Base-by-base conservation (phyloP, 176 grass and related monocot genomes). In the Avena sativa region DNA sequence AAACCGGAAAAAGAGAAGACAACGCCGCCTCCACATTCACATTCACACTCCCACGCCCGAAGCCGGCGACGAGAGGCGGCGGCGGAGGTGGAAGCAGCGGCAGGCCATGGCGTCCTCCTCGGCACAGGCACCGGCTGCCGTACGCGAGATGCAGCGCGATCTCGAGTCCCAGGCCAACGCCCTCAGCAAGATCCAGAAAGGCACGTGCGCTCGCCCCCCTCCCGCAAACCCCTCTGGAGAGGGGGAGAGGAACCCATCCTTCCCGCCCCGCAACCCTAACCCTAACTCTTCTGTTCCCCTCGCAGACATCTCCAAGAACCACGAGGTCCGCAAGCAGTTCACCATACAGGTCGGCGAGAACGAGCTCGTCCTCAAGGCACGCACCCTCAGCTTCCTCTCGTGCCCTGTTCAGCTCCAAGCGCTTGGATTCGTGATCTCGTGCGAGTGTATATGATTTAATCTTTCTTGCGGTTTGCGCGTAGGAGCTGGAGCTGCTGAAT, bases 241-340 rank as follows among this genome's bases (percentile, higher is more conserved):
- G 12, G 2, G 13, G 20, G 12, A 25, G 5, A 8, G 17, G 59
- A 14, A 38, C 62, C 53, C 57, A 8, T 17, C 12, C 4, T 74
- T 32, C 46, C 46, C 75, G 23, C 85, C 55, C 49, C 44, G 65
- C 9, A 83, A 83, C 80, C 59, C 88, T 94, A 92, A 17, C 76
- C 84, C 67, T 34, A 14, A 58, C 62, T 46, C 13, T 53, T 40
- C 25, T 25, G 17, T 83, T 21, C 12, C 63, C 61, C 21, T 71
- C 55, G 68, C 90, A 99, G 97, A 99, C 67, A 90, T 99, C 83
- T 85, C 92, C 12, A 97, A 99, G 94, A 96, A 99, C 73, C 97
- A 99, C 83, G 92, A 99, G 91, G 91, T 99, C 23, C 87, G 94
- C 85, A 99, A 99, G 90, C 97, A 99, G 89, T 99, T 94, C 94